Evolutionary conservation across 371 early-diverging fungal genomes (phyloP).

Genomic region (Mortierella sp.): DNA sequence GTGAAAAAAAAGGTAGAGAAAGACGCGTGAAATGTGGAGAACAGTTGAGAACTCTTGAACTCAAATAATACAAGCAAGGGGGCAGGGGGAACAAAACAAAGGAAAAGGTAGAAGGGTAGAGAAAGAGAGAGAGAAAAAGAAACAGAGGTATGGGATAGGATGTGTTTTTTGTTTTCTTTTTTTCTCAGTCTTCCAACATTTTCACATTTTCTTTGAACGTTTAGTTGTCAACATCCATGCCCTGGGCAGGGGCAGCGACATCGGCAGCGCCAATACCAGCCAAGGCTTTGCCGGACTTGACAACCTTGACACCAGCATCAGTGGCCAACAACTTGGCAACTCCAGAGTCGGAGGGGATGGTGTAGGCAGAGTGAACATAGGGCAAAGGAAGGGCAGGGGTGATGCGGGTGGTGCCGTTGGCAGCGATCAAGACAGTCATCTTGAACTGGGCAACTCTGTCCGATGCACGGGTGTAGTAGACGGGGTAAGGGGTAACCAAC

Average conservation of each 20-base stretch:
- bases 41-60: neutral
- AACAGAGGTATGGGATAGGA: constrained; percentile 14
- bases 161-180: neutral
- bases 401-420: constrained; percentile 81
- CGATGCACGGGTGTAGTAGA: constrained; percentile 77
- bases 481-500: constrained; percentile 82
- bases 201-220: neutral
- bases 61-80: neutral
- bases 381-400: constrained; percentile 74
- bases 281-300: constrained; percentile 56
- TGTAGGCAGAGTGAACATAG: constrained; percentile 81
- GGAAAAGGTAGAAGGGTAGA: neutral
- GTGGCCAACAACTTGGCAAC: constrained; percentile 62
- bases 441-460: constrained; percentile 90
- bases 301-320: constrained; percentile 55
- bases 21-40: neutral
- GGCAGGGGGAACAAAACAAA: neutral
- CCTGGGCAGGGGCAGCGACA: constrained; percentile 46
- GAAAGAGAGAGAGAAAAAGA: neutral
- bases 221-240: constrained; percentile 59
- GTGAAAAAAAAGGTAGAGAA: neutral
- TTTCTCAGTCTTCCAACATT: neutral
- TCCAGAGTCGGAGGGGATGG: constrained; percentile 65
- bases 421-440: constrained; percentile 86
- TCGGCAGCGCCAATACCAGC: constrained; percentile 39